Base-by-base conservation (phyloP, 352 stramenopile genomes). In the Phytophthora pisi region DNA sequence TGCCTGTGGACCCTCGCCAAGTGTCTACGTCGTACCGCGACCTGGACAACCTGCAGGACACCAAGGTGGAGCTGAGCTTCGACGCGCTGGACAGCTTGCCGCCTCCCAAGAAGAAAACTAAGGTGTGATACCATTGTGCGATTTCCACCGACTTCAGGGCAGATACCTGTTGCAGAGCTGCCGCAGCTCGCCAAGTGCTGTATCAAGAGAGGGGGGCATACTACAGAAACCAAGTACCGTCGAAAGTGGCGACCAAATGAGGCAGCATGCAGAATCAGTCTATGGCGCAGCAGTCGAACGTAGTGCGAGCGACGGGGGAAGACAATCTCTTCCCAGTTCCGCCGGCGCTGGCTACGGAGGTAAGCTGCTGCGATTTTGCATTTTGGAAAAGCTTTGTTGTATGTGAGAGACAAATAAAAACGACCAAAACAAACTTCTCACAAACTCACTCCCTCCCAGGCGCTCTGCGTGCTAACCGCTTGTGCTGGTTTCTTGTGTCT, bases 81-180 rank as follows among this genome's bases (percentile, higher is more conserved):
- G 83, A 95, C 47, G 86, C 84, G 28, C 72, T 95, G 20, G 82
- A 91, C 46, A 92, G 77, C 38, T 74, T 95, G 50, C 87, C 86
- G 40, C 87, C 87, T 45, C 87, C 87, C 16, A 95, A 95, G 75
- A 95, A 95, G 78, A 91, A 92, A 79, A 82, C 82, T 15, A 95
- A 95, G 51, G 72, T 90, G 51, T 93, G 69, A 77, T 58, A 49
- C 34, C 34, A 42, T 47, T 55, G 34, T 51, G 54, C 30, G 20
- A 13, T 57, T 20, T 64, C 23, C 31, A 65, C 24, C 58, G 56
- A 55, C 47, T 66, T 56, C 47, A 61, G 53, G 34, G 45, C 57
- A 64, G 53, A 51, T 36, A 45, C 42, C 10, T 52, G 31, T 62
- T 42, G 36, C 15, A 23, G 5, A 63, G 40, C 28, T 60, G 50